Evolutionary conservation across 1,284 basidiomycete genomes (phyloP), one percentile per base, ranked within the genome.

Genomic region (Cryptococcus sp.): DNA sequence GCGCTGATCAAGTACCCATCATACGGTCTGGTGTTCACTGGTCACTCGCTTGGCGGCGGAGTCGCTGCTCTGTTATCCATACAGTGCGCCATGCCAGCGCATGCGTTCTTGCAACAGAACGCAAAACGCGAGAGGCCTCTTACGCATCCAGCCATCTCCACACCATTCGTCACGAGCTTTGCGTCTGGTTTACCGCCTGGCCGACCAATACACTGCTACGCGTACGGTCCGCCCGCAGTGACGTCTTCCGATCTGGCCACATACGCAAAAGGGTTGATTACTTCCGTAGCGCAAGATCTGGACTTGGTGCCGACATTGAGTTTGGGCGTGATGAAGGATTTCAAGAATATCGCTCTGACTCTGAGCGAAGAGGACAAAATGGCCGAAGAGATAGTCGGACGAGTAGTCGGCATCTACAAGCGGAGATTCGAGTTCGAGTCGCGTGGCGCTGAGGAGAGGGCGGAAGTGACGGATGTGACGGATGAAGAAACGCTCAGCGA

Each of bases 11-110:
- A 74, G 47, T 75, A 79, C 51, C 80, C 81, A 3, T 68, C 69
- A 2, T 83, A 83, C 52, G 82, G 82, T 0, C 72, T 83, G 0
- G 80, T 82, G 19, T 64, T 82, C 16, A 78, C 76, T 23, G 82
- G 82, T 8, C 80, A 80, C 64, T 80, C 79, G 35, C 74, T 83
- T 8, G 82, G 82, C 1, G 82, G 81, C 5, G 82, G 82, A 0
- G 82, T 82, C 1, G 81, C 81, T 0, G 71, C 79, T 5, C 67
- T 81, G 0, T 67, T 80, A 1, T 71, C 78, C 0, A 73, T 80
- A 8, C 60, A 74, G 20, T 73, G 68, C 46, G 65, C 73, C n/a
- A 73, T 68, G 45, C 78, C 73, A 0, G 59, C 73, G 4, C 63
- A 68, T 13, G 55, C 62, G 10, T 80, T 80, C 54, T 45, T 68